A percentile compares a stretch with the other conserved stretches of the same genome.
Conservation (phyloP, 1,139 yeast genomes). For the Debaryomyces psychrophilus region DNA sequence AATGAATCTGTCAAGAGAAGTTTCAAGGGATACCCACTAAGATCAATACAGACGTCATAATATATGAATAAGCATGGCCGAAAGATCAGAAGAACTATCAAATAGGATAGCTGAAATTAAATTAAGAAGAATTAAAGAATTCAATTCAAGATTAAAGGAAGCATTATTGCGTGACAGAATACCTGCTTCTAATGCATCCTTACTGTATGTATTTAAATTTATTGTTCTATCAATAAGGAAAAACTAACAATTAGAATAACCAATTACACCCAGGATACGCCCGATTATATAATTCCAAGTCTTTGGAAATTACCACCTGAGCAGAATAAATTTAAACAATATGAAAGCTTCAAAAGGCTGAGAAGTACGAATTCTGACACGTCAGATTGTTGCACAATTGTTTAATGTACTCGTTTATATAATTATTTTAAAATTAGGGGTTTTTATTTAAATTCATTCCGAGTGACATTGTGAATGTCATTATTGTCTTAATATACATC, state of each 20-base stretch:
- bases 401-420: conserved; percentile 22
- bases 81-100: conserved; percentile 24
- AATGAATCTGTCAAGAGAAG: not conserved
- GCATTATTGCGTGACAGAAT: conserved; percentile 62
- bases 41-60: not conserved
- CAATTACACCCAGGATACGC: conserved; percentile 49
- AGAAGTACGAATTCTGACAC: conserved; percentile 14
- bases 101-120: conserved; percentile 49
- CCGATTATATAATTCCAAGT: conserved; percentile 56
- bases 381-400: conserved; percentile 50
- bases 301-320: conserved; percentile 54
- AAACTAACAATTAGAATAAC: conserved; percentile 32
- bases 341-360: conserved; percentile 24
- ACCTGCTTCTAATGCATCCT: conserved; percentile 69
- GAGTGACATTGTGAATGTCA: not conserved
- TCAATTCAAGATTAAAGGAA: conserved; percentile 57
- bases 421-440: conserved; percentile 1
- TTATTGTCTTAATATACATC: not conserved
- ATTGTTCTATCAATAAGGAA: conserved; percentile 4
- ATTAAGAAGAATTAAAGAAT: conserved; percentile 63
- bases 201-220: conserved; percentile 29
- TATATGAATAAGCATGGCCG: not conserved
- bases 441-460: not conserved
- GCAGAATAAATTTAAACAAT: conserved; percentile 46
- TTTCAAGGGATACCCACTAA: not conserved